Percentiles rank a stretch among this genome's conserved stretches.
phyloP scores from a whole-genome alignment of 352 stramenopile genomes.

The Pythium phragmiticola region DNA sequence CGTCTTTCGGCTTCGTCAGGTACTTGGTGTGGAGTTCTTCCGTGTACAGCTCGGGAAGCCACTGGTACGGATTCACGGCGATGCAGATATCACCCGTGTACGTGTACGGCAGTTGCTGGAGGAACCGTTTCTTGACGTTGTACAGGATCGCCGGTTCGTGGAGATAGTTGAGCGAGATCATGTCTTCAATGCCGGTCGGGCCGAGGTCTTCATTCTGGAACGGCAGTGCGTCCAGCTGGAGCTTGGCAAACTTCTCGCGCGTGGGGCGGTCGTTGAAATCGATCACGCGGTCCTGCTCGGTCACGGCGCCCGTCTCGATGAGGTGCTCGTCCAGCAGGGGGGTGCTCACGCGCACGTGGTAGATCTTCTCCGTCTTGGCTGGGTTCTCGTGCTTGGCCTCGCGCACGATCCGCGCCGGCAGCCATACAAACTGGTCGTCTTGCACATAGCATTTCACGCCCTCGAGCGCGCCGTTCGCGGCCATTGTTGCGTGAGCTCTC shows the following conservation, averaged over 20 bases:
- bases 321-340: slow-evolving; percentile 29
- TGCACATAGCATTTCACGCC: slow-evolving; percentile 84
- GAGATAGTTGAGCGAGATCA: slow-evolving; percentile 87
- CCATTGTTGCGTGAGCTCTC: slow-evolving; percentile 12
- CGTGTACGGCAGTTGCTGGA: slow-evolving; percentile 92
- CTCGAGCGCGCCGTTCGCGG: slow-evolving; percentile 17
- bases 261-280: slow-evolving; percentile 75
- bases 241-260: slow-evolving; percentile 43
- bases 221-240: slow-evolving; percentile 70
- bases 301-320: slow-evolving; percentile 24
- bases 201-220: slow-evolving; percentile 79
- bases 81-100: slow-evolving; percentile 97
- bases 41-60: slow-evolving; percentile 84
- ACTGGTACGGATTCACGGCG: slow-evolving; percentile 96
- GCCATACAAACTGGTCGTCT: slow-evolving; percentile 74
- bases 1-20: slow-evolving; percentile 52
- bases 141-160: slow-evolving; percentile 91
- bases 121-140: slow-evolving; percentile 88
- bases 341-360: slow-evolving; percentile 52
- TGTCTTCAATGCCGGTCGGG: slow-evolving; percentile 70
- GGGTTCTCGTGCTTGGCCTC: slow-evolving; percentile 51
- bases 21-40: slow-evolving; percentile 73
- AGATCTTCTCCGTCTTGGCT: slow-evolving; percentile 48
- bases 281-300: slow-evolving; percentile 57
- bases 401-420: slow-evolving; percentile 68